Evolutionary conservation across 805 yeast genomes (phyloP), one percentile per base, ranked within the genome.

Genomic region (Saturnispora hagleri): DNA sequence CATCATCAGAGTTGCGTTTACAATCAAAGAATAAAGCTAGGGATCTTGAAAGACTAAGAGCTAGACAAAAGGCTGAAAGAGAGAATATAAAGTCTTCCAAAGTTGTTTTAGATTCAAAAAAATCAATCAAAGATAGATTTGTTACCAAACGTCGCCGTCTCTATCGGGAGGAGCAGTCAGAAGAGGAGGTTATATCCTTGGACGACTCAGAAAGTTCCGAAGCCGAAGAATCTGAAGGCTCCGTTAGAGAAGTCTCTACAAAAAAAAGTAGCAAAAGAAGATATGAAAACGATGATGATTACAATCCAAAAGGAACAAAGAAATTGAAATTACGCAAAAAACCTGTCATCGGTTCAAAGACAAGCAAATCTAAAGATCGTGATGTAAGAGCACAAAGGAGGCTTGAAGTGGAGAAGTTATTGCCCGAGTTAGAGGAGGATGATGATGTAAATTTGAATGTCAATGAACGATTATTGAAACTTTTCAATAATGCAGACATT

Each of bases 401-500:
- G 33, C 44, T 28, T 62, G 77, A 71, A 24, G 74, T 65, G 38
- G 72, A 69, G 49, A 65, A 47, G 60, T 66, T 58, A 12, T 67
- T 67, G 18, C 67, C 63, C 22, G 70, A 62, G 40, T 42, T 48
- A n/a, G 55, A 51, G 20, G 31, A 35, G 3, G 67, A 62, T 43
- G 71, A 67, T 46, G 62, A 62, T 24, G 53, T 53, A 2, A 58
- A 55, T 42, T 36, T 64, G 27, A 67, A 69, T 57, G 81, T 84
- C 56, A 90, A 84, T 60, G 73, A 73, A 15, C 81, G 87, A 53
- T 79, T 89, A 26, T 69, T 90, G 46, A 78, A 81, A 44, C 89
- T 93, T 59, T 73, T 91, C 56, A 93, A 93, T 66, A 77, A 80
- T 12, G 91, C 95, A 1, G 78, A 86, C 15, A 73, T 71, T 2